Percentiles rank a stretch among this genome's conserved stretches.
phyloP scores from a whole-genome alignment of 371 early-diverging fungal species.

The Mucor circinelloides region DNA sequence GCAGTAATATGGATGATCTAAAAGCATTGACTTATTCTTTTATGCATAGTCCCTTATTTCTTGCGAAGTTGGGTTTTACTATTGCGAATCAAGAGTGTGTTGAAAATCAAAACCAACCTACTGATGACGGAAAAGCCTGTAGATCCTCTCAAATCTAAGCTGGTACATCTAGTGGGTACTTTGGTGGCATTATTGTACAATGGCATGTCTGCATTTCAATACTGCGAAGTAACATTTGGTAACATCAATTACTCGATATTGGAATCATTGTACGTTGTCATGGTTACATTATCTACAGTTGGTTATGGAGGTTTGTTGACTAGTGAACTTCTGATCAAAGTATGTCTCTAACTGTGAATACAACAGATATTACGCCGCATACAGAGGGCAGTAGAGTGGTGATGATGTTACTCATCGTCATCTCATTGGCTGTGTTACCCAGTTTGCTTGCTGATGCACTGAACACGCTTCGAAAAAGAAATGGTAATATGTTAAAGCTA shows the following conservation, averaged over 20 bases:
- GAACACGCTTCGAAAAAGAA: conserved; percentile 56
- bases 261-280: conserved; percentile 62
- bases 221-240: conserved; percentile 66
- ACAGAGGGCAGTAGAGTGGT: conserved; percentile 64
- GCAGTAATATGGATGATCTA: not conserved
- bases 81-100: conserved; percentile 58
- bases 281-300: conserved; percentile 75
- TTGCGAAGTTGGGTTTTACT: conserved; percentile 62
- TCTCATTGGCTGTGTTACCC: conserved; percentile 67
- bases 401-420: conserved; percentile 70
- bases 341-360: not conserved
- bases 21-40: not conserved
- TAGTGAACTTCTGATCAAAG: too few relatives aligned
- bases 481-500: conserved; percentile 34
- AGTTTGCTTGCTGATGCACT: conserved; percentile 58
- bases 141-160: conserved; percentile 61
- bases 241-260: conserved; percentile 49
- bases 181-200: conserved; percentile 69
- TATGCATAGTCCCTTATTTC: conserved; percentile 59
- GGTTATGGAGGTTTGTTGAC: conserved; percentile 67
- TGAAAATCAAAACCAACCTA: conserved; percentile 61
- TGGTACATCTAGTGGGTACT: conserved; percentile 64
- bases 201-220: conserved; percentile 72
- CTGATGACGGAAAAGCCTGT: conserved; percentile 53
- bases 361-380: conserved; percentile 67